phyloP scores from a whole-genome alignment of 2,329 filamentous ascomycete species.

The Helotiales sp. region DNA sequence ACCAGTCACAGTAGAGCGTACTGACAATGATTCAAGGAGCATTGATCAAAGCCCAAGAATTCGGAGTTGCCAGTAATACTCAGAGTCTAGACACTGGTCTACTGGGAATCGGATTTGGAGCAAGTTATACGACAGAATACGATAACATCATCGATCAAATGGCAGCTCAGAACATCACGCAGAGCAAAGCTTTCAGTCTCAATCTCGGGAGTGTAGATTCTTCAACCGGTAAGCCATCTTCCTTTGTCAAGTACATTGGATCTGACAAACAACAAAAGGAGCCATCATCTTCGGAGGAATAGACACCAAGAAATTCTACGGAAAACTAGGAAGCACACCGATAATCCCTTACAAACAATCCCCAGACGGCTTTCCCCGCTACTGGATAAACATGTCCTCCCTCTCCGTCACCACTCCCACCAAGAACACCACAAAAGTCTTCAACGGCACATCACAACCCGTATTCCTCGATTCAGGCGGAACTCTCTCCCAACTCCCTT shows the following conservation, averaged over 20 bases:
- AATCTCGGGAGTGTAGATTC: conserved; percentile 17
- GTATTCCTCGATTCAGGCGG: conserved; percentile 20
- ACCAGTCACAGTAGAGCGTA: neutral
- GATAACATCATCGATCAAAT: conserved; percentile 21
- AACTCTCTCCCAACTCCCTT: conserved; percentile 18
- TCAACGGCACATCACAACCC: neutral
- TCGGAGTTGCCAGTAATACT: conserved; percentile 7
- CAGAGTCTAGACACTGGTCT: conserved; percentile 14
- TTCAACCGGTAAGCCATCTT: conserved; percentile 8
- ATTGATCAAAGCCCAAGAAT: conserved; percentile 5
- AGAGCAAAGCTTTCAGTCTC: conserved; percentile 22
- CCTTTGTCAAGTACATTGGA: neutral
- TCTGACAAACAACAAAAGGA: conserved; percentile 1
- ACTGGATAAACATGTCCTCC: conserved; percentile 26
- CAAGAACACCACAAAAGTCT: neutral
- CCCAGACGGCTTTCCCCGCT: conserved; percentile 14
- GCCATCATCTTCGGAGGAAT: conserved; percentile 27
- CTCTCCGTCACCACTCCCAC: conserved; percentile 11
- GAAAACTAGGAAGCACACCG: conserved; percentile 15
- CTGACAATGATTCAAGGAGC: conserved; percentile 1
- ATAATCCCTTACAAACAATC: conserved; percentile 16
- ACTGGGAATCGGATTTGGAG: conserved; percentile 16
- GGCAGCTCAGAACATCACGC: conserved; percentile 11
- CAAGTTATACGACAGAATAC: conserved; percentile 13
- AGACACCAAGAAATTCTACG: conserved; percentile 23